Evolutionary conservation across 257 asterid species (phyloP), one percentile per base, ranked within the genome.

Genomic region (Hygrophila difformis): DNA sequence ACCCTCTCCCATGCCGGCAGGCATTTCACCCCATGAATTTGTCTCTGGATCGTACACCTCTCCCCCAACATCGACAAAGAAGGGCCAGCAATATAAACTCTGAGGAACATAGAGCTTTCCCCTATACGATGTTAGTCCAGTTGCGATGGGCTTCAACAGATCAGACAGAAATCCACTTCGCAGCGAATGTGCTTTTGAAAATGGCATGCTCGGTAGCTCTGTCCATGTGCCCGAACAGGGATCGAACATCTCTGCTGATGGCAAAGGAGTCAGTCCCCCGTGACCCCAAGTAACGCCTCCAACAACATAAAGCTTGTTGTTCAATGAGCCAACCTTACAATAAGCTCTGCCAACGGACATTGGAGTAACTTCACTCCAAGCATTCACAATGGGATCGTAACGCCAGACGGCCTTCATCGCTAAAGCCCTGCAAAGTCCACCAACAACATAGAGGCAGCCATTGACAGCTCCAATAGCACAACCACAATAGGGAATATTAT

Each of bases 51-150:
- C 95, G 42, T 76, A 88, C 1, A 84, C 95, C 64, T 88, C 95
- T 39, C 97, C 97, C 5, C 97, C 97, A 23, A 85, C 95, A 62
- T 88, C 97, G 21, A 88, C 95, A 12, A 84, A 84, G 62, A 88
- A 84, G 0, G 95, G 97, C 94, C 93, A 84, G 55, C 95, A 84
- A 29, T 84, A 84, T 47, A 88, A 68, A 56, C 95, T 88, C 60
- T 88, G 95, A 46, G 97, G 89, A 51, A 88, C 95, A 13, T 84
- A 88, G 12, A 88, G 43, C 59, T 82, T 88, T 45, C 97, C 95
- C 47, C 73, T 66, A 23, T 84, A 88, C 2, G 93, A 59, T 12
- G 94, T 79, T 82, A 88, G 74, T 45, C 97, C 97, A 0, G 97
- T 88, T 2, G 97, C 97, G 8, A 88, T 81, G 21, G 97, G 97